Percentiles rank a stretch among this genome's conserved stretches.
Evolutionary conservation across 2,329 filamentous ascomycete genomes (phyloP).

Genomic region (Plenodomus lindquistii): DNA sequence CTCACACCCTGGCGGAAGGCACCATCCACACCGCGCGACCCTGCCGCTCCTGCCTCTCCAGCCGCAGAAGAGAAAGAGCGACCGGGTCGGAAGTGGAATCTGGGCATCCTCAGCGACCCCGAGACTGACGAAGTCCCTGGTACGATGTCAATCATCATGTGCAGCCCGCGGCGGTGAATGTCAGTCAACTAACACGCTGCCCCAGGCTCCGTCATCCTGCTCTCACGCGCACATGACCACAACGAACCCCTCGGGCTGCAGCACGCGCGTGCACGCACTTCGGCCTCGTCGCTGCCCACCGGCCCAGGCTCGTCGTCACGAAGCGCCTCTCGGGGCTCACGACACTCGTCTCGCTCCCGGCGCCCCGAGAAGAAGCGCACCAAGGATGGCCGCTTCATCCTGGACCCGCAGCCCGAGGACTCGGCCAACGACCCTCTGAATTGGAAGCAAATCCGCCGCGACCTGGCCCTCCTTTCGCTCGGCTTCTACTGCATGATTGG

Average conservation of each 20-base stretch:
- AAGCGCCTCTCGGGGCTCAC: conserved; percentile 26
- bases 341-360: conserved; percentile 24
- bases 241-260: conserved; percentile 66
- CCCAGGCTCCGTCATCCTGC: conserved; percentile 63
- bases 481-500: conserved; percentile 94
- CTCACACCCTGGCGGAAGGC: conserved; percentile 21
- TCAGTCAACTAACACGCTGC: neutral
- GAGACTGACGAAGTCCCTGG: conserved; percentile 86
- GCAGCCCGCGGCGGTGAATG: neutral
- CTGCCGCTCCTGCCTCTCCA: conserved; percentile 1
- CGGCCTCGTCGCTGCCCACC: conserved; percentile 56
- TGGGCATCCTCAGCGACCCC: conserved; percentile 84
- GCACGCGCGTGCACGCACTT: conserved; percentile 64
- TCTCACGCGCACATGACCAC: conserved; percentile 58
- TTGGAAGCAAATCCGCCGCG: conserved; percentile 82
- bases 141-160: conserved; percentile 45
- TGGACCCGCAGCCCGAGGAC: conserved; percentile 91
- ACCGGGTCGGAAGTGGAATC: conserved; percentile 48
- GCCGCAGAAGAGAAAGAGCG: conserved; percentile 10
- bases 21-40: conserved; percentile 6
- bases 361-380: conserved; percentile 70
- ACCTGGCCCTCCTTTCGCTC: conserved; percentile 76
- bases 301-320: conserved; percentile 22
- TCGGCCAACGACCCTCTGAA: conserved; percentile 90
- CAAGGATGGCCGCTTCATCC: conserved; percentile 77